Evolutionary conservation across 2,329 filamentous ascomycete species (phyloP), one percentile per base, ranked within the genome.

Genomic region (Penicillium sp.): DNA sequence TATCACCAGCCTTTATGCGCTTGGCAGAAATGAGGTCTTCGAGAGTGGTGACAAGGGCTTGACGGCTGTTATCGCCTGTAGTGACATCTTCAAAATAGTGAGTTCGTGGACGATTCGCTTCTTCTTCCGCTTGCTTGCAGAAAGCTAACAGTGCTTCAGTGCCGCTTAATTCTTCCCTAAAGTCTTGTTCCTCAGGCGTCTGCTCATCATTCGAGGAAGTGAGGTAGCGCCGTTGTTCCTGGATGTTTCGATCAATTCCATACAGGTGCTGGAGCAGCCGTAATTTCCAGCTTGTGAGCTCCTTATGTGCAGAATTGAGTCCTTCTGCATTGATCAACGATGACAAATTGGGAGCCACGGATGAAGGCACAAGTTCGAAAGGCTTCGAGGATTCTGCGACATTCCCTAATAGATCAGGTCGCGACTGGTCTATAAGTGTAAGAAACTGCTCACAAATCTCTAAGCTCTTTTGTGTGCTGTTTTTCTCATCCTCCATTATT

Each of bases 1-100:
- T 75, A 16, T 63, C 68, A 2, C 73, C 71, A 42, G 53, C 54
- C 26, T 62, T 69, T 36, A 71, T 55, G 21, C 62, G 59, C 57
- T 62, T 71, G 6, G 67, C 67, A 16, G 67, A 65, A 26, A 71
- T 64, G 36, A 69, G 56, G 55, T 66, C 67, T 43, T 67, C 63
- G 48, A 69, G 46, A 34, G 67, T 71, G 51, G 66, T 63, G 51
- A 69, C 60, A 23, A 69, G 56, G 26, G 65, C 55, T 52, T 68
- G 64, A 37, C 66, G 55, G 40, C 60, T 58, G 59, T 70, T 62
- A 48, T 69, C 67, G 11, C 49, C 55, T 31, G 60, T 51, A 19
- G 47, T 58, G 40, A 69, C 52, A 58, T 70, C 64, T 44, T 68
- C 66, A 45, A 65, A 68, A 31, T 24, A 44, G 36, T 58, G 48